Conservation (phyloP, 805 yeast genomes). For the Hanseniaspora vineae region DNA sequence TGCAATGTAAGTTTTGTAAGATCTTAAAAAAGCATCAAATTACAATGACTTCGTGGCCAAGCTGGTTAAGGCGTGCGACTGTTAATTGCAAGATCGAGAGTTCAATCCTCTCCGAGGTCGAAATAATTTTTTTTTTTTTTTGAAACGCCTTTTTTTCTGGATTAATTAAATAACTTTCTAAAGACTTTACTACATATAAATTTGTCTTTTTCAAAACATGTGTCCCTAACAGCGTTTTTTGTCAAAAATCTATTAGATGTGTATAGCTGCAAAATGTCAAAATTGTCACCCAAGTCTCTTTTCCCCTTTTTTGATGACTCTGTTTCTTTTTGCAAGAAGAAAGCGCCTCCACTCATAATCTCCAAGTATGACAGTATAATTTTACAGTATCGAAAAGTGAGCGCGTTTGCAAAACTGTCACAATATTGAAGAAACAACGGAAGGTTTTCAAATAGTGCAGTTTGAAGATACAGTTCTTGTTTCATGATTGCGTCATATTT, state of each 20-base stretch:
- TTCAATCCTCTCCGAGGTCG: slow-evolving; percentile 49
- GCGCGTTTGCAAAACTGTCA: slow-evolving; percentile 6
- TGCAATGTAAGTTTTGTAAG: no score
- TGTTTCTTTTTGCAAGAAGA: slow-evolving; percentile 15
- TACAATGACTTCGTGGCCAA: slow-evolving; percentile 33
- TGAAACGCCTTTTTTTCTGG: slow-evolving; percentile 12
- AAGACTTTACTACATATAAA: neutral
- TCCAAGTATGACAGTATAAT: slow-evolving; percentile 19
- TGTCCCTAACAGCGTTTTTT: slow-evolving; percentile 18
- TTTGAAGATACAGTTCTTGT: slow-evolving; percentile 18
- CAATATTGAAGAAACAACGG: slow-evolving; percentile 16
- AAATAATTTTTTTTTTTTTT: slow-evolving; percentile 10
- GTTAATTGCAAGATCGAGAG: slow-evolving; percentile 52
- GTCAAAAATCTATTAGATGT: slow-evolving; percentile 19
- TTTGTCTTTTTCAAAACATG: neutral
- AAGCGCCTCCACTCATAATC: slow-evolving; percentile 21
- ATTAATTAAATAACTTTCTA: slow-evolving; percentile 5
- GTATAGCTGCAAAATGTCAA: slow-evolving; percentile 26
- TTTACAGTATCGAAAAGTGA: slow-evolving; percentile 14
- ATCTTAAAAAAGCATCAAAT: no score
- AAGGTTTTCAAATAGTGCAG: slow-evolving; percentile 20
- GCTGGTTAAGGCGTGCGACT: slow-evolving; percentile 50
- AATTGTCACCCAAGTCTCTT: slow-evolving; percentile 19
- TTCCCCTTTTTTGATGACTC: slow-evolving; percentile 9
- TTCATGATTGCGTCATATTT: slow-evolving; percentile 16